Evolutionary conservation across 1,284 basidiomycete species (phyloP).

Genomic region (Phlebopus sp.): DNA sequence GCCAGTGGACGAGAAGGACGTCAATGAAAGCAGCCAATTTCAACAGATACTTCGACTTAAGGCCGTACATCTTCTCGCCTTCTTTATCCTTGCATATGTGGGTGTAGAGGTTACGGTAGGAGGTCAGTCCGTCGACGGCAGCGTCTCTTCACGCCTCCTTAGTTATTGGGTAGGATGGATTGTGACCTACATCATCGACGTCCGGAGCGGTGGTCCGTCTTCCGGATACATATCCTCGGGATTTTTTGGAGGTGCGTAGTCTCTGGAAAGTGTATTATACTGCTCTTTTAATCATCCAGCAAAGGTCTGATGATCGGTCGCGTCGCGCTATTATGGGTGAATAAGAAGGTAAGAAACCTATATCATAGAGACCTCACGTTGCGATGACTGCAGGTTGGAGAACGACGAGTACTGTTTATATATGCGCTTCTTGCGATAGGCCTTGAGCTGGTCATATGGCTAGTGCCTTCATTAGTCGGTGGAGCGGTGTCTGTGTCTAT

Average conservation of each 20-base stretch:
- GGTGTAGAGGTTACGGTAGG: slow-evolving; percentile 59
- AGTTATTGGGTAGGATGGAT: slow-evolving; percentile 42
- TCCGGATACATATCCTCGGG: slow-evolving; percentile 52
- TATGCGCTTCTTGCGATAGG: slow-evolving; percentile 39
- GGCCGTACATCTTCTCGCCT: slow-evolving; percentile 50
- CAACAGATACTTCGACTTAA: slow-evolving; percentile 47
- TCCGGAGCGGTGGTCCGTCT: slow-evolving; percentile 44
- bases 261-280: neutral
- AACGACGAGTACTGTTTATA: slow-evolving; percentile 29
- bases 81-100: slow-evolving; percentile 54
- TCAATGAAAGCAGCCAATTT: slow-evolving; percentile 40
- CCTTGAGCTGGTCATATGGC: slow-evolving; percentile 57
- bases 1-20: slow-evolving; percentile 21
- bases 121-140: slow-evolving; percentile 30
- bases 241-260: slow-evolving; percentile 45
- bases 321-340: slow-evolving; percentile 29
- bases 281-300: neutral
- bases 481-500: slow-evolving; percentile 52
- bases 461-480: slow-evolving; percentile 52
- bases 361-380: neutral
- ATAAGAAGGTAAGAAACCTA: slow-evolving; percentile 19
- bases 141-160: neutral
- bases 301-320: slow-evolving; percentile 30
- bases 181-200: slow-evolving; percentile 48
- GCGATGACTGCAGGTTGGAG: slow-evolving; percentile 22